Base-by-base conservation (phyloP, 805 yeast genomes). In the Zygosaccharomyces bisporus region DNA sequence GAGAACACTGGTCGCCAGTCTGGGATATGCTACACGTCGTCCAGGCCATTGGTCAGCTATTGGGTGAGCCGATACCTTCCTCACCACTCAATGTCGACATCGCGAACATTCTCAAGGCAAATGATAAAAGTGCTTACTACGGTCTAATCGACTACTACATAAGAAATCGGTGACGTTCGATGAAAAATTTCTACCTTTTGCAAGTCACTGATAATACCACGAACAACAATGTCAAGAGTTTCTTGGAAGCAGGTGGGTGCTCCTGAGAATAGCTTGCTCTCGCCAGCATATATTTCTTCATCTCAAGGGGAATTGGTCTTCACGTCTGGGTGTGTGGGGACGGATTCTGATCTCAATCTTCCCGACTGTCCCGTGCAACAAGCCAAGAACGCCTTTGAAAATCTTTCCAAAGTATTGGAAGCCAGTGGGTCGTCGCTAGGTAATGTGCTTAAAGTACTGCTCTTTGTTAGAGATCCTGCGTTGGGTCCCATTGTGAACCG, bases 41-140 rank as follows among this genome's bases (percentile, higher is more conserved):
- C 36, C 71, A 75, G 13, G 87, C 87, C 1, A 73, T 83, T 2
- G 56, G 80, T 24, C 65, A 77, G 58, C 68, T 84, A 12, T 55
- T 83, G 6, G 76, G 73, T 34, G 76, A 78, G 39, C 89, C 89
- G 0, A 88, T 80, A 56, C 83, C 86, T 0, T 79, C 79, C 48
- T 78, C 85, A 32, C 91, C 91, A 0, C 62, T 84, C 40, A 81
- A 84, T 55, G 70, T 84, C 12, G 90, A 84, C 57, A 69, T 81
- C 63, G 85, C 88, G 4, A 81, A 79, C 51, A 55, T 83, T 25
- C 67, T 71, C 47, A 73, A 81, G 46, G 61, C 64, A 32, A 77
- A 75, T 16, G 81, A 77, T 54, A 29, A 23, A 3, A 60, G 56
- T 2, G 80, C 76, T 0, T 73, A 74, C 51, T 46, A 64, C 31